Evolutionary conservation across 73 alveolate species (phyloP), one percentile per base, ranked within the genome.

Genomic region (Paramecium tetraurelia): DNA sequence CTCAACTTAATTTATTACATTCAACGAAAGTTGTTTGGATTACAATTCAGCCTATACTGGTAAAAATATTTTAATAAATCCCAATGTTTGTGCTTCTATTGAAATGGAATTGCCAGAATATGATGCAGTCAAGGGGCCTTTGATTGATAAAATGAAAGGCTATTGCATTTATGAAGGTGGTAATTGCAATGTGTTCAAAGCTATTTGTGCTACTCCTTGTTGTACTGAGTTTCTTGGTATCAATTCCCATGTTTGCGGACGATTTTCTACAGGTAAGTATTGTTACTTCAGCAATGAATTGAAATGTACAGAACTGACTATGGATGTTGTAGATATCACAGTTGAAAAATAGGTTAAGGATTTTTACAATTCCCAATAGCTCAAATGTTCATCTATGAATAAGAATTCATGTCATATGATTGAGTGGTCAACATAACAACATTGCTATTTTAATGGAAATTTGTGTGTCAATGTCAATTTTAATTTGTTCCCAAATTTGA

Each of bases 41-140:
- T 75, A 75, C 35, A 38, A 41, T 75, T n/a, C 58, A 36, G 87
- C 31, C 1, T 75, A 75, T 41, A 75, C 87, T 29, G 46, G 87
- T 35, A 63, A 63, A 11, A 63, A 12, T 63, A 63, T 63, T 12
- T 63, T 63, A 63, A 22, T 75, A 9, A 75, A 75, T 75, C 63
- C 87, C 0, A 75, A 75, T 75, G 87, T 75, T 35, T 75, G 87
- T 75, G 87, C 87, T 29, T 75, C 87, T 2, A 41, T 75, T 8
- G 59, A 75, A 75, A 63, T 63, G 87, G 58, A 38, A 75, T 41
- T 35, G 38, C 58, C 59, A 18, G 35, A 75, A 12, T 75, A 38
- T 75, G 58, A 38, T 38, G 58, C 58, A 36, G 87, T 75, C 9
- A 75, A 36, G 40, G 58, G 59, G 0, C 87, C 87, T n/a, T 38